Evolutionary conservation across 2,329 filamentous ascomycete species (phyloP).

Genomic region (Allantophomopsis cytisporea): DNA sequence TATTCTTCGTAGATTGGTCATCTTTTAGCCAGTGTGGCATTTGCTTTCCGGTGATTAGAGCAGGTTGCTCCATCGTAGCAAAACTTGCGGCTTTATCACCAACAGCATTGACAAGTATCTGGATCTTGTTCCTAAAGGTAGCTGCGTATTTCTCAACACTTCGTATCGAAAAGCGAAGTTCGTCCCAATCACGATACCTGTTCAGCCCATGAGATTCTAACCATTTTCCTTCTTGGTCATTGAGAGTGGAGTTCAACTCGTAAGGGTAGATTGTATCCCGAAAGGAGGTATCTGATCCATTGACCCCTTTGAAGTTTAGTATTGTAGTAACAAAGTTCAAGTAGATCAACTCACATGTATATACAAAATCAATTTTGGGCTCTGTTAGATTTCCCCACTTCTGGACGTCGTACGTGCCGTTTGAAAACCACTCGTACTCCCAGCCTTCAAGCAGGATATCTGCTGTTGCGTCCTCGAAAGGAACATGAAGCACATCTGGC

Average conservation of each 20-base stretch:
- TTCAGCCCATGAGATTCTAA: slow-evolving; percentile 25
- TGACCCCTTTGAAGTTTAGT: slow-evolving; percentile 17
- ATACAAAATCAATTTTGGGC: slow-evolving; percentile 28
- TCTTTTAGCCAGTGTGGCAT: slow-evolving; percentile 23
- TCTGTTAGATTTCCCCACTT: slow-evolving; percentile 19
- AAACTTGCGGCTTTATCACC: slow-evolving; percentile 6
- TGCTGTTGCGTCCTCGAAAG: slow-evolving; percentile 22
- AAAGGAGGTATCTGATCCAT: slow-evolving; percentile 25
- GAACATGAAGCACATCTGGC: slow-evolving; percentile 24
- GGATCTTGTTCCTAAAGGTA: slow-evolving; percentile 26
- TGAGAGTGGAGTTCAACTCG: slow-evolving; percentile 25
- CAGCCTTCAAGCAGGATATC: slow-evolving; percentile 23
- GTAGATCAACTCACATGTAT: slow-evolving; percentile 18
- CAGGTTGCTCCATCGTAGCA: slow-evolving; percentile 10
- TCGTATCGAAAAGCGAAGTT: slow-evolving; percentile 27
- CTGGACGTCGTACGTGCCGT: slow-evolving; percentile 18
- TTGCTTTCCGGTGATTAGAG: slow-evolving; percentile 17
- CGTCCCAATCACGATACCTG: slow-evolving; percentile 29
- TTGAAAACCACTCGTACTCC: slow-evolving; percentile 27
- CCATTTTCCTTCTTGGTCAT: slow-evolving; percentile 25
- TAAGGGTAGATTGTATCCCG: slow-evolving; percentile 21
- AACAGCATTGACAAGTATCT: slow-evolving; percentile 27
- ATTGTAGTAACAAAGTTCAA: not conserved
- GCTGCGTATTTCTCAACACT: slow-evolving; percentile 26
- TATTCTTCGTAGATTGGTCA: slow-evolving; percentile 14